Percentiles rank a stretch among this genome's conserved stretches.
phyloP scores from a whole-genome alignment of 2,329 filamentous ascomycete genomes.

The Talaromyces funiculosus region DNA sequence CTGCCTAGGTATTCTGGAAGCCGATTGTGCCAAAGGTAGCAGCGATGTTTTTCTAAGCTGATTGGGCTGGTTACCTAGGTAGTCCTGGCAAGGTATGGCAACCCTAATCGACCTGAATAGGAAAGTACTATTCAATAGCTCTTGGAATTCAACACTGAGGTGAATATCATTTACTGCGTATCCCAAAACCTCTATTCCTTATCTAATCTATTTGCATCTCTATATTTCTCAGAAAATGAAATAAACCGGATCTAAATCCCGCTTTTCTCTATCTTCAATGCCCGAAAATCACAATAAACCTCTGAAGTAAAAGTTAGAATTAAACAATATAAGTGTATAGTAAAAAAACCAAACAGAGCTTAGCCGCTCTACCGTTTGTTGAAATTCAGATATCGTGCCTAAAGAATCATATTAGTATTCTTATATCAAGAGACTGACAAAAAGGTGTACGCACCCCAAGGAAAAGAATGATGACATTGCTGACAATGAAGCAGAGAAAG shows the following conservation, averaged over 20 bases:
- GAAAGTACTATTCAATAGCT: neutral
- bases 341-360: neutral
- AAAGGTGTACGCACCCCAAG: slow-evolving; percentile 44
- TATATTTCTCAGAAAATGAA: neutral
- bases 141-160: no score
- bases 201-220: neutral
- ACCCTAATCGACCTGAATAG: neutral
- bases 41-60: neutral
- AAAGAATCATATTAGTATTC: slow-evolving; percentile 13
- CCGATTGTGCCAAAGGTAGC: neutral
- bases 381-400: slow-evolving; percentile 44
- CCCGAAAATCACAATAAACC: neutral
- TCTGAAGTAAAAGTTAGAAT: neutral
- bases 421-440: neutral
- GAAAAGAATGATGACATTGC: slow-evolving; percentile 65
- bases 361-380: slow-evolving; percentile 35
- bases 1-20: neutral
- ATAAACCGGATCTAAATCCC: neutral
- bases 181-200: neutral
- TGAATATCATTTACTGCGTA: no score
- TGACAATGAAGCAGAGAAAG: slow-evolving; percentile 66
- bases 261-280: neutral
- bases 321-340: neutral
- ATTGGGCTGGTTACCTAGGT: neutral
- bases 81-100: neutral